phyloP scores from a whole-genome alignment of 2,329 filamentous ascomycete species.

The Epichloe uncinata region DNA sequence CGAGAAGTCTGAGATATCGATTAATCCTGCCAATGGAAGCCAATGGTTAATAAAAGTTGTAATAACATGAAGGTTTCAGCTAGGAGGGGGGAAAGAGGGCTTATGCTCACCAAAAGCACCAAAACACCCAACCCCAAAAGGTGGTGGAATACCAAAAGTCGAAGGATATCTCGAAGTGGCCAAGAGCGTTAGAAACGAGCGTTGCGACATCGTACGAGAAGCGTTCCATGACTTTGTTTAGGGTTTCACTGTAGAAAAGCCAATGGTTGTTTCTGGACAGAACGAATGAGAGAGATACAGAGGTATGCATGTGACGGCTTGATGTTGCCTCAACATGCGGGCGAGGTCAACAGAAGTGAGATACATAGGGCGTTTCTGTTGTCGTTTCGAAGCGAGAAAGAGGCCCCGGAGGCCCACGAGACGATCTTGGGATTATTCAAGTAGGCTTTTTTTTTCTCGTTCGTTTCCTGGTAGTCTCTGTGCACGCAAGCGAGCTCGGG shows the following conservation, averaged over 20 bases:
- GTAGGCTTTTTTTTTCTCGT: background rate
- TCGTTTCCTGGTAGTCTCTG: background rate
- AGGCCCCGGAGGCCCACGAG: background rate
- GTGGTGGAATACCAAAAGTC: constrained; percentile 28
- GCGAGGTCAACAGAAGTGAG: background rate
- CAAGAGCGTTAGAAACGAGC: constrained; percentile 4
- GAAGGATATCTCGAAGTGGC: constrained; percentile 11
- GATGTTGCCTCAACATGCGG: background rate
- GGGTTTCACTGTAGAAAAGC: background rate
- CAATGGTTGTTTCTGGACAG: background rate
- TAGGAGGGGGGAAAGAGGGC: background rate
- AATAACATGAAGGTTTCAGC: background rate
- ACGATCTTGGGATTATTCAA: background rate
- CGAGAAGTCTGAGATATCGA: constrained; percentile 73
- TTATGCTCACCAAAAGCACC: constrained; percentile 33
- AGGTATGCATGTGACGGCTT: background rate
- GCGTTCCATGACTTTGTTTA: background rate
- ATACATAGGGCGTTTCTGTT: background rate
- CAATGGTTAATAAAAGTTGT: background rate
- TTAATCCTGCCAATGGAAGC: constrained; percentile 48
- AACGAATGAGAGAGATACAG: background rate
- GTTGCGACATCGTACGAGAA: constrained; percentile 6
- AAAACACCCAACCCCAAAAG: constrained; percentile 34
- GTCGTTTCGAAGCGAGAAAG: background rate
- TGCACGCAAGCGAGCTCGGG: constrained; percentile 1